Percentiles rank a stretch among this genome's conserved stretches.
Conservation (phyloP, 768 basidiomycete genomes). For the Cystobasidiopsis lactophilus region DNA sequence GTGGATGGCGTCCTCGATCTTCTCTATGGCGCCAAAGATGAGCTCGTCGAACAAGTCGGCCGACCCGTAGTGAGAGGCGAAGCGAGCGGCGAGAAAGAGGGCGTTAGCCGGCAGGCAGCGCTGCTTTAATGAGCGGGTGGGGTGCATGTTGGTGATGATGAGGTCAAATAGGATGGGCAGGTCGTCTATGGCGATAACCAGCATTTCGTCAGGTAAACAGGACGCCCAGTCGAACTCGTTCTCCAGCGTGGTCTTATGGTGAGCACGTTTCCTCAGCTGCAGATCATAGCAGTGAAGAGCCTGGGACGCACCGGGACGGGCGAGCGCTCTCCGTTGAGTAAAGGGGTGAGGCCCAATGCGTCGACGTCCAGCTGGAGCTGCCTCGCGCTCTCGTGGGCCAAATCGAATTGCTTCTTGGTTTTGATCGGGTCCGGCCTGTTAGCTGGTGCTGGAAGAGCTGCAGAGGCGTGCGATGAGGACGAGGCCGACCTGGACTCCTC, state of each 20-base stretch:
- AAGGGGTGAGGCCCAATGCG: conserved; percentile 36
- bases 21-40: conserved; percentile 68
- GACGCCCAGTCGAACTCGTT: conserved; percentile 23
- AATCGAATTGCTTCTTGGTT: conserved; percentile 34
- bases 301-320: background rate
- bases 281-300: background rate
- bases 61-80: conserved; percentile 78
- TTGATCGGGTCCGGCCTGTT: conserved; percentile 24
- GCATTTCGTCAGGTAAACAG: conserved; percentile 66
- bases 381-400: conserved; percentile 21
- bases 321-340: conserved; percentile 24
- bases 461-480: background rate
- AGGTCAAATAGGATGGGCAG: conserved; percentile 60
- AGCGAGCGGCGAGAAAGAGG: conserved; percentile 71
- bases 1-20: conserved; percentile 77
- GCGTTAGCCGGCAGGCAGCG: conserved; percentile 66
- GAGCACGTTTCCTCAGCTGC: conserved; percentile 29
- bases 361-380: conserved; percentile 33
- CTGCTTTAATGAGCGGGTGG: conserved; percentile 35
- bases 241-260: conserved; percentile 12
- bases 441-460: background rate
- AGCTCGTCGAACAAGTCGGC: conserved; percentile 82
- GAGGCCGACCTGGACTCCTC: conserved; percentile 42
- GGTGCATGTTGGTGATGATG: conserved; percentile 51
- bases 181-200: conserved; percentile 67